Evolutionary conservation across 1,139 yeast species (phyloP).

Genomic region (Blastobotrys proliferans): DNA sequence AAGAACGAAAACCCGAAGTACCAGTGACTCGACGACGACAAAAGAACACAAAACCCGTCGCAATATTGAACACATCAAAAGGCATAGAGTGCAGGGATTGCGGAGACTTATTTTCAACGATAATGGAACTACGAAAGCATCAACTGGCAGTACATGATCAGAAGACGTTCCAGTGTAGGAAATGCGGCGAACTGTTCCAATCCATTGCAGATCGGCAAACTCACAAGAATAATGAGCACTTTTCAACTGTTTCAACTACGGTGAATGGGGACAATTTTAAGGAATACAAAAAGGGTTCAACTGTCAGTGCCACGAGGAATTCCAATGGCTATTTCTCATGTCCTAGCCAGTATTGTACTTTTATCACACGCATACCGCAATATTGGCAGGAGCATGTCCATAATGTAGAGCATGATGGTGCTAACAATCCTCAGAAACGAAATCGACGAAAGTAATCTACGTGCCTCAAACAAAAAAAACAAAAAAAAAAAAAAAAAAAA

Average conservation of each 20-base stretch:
- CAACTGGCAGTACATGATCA: conserved; percentile 24
- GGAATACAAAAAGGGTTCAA: conserved; percentile 22
- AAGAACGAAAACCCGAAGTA: neutral
- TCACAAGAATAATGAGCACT: conserved; percentile 30
- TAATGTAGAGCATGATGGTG: conserved; percentile 27
- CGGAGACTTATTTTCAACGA: conserved; percentile 19
- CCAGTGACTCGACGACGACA: neutral
- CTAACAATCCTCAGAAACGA: conserved; percentile 26
- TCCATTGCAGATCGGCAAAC: conserved; percentile 31
- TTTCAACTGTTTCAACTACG: conserved; percentile 22
- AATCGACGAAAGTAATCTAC: conserved; percentile 5
- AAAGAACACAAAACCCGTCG: neutral
- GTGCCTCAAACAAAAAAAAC: neutral
- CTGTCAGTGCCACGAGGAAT: conserved; percentile 23
- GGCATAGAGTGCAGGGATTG: conserved; percentile 23
- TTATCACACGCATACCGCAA: conserved; percentile 28
- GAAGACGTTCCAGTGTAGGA: conserved; percentile 28
- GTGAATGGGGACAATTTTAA: conserved; percentile 23
- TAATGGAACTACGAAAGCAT: conserved; percentile 27
- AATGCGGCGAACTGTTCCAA: conserved; percentile 28
- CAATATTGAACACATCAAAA: neutral
- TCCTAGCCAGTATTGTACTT: conserved; percentile 27
- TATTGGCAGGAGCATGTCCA: conserved; percentile 31
- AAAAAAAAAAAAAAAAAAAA: no score
- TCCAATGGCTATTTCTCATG: conserved; percentile 27